A percentile compares a stretch with the other conserved stretches of the same genome.
Evolutionary conservation across 192 early-diverging fungal genomes (phyloP).

Genomic region (Mortierella antarctica): DNA sequence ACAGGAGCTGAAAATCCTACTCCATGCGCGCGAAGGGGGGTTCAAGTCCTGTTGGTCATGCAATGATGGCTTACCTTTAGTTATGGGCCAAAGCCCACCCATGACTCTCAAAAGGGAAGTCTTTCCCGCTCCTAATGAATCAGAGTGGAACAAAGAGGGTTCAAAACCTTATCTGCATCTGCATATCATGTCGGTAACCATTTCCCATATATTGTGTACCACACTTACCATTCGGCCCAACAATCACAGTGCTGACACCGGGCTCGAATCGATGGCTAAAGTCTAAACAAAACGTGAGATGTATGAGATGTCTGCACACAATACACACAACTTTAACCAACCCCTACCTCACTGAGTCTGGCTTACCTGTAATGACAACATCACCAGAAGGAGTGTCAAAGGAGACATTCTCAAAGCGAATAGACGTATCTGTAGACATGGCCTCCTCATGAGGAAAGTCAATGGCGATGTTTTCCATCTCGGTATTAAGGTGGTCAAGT

Average conservation of each 20-base stretch:
- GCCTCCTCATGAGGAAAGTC: conserved; percentile 57
- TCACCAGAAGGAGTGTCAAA: conserved; percentile 34
- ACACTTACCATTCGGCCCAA: conserved; percentile 79
- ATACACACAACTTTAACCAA: neutral
- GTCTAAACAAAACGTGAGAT: conserved; percentile 36
- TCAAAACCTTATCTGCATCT: neutral
- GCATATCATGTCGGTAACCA: neutral
- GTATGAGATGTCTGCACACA: neutral
- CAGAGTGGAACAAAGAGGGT: neutral
- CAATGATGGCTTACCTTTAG: conserved; percentile 56
- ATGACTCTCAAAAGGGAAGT: conserved; percentile 82
- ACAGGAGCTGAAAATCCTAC: too few relatives aligned
- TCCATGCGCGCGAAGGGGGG: too few relatives aligned
- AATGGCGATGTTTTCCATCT: conserved; percentile 60
- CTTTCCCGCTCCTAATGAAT: conserved; percentile 73
- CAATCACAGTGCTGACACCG: conserved; percentile 73
- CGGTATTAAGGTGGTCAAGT: conserved; percentile 63
- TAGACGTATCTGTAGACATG: conserved; percentile 33
- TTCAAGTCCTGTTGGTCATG: too few relatives aligned
- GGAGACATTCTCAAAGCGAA: conserved; percentile 38
- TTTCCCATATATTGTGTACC: neutral
- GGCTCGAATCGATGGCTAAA: conserved; percentile 60
- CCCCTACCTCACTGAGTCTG: neutral
- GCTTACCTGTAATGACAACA: conserved; percentile 25
- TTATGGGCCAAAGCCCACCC: conserved; percentile 78